A percentile compares a stretch with the other conserved stretches of the same genome.
phyloP scores from a whole-genome alignment of 352 stramenopile species.

The Phytopythium mirpurense region DNA sequence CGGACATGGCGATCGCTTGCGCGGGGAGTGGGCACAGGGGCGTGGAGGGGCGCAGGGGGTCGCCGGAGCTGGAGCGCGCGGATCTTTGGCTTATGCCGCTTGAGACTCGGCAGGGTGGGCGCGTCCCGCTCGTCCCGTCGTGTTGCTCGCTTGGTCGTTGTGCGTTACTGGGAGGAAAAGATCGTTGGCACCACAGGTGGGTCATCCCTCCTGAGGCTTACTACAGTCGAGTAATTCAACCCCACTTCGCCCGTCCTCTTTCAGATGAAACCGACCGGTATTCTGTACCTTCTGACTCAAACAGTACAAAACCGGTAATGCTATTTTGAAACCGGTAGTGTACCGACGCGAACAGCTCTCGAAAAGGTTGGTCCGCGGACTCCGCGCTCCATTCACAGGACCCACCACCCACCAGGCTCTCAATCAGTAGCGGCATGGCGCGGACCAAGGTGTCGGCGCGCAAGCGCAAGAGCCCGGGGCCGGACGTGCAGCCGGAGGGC shows the following conservation, averaged over 20 bases:
- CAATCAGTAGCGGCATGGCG: slow-evolving; percentile 25
- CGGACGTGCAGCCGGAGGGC: slow-evolving; percentile 27
- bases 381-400: neutral
- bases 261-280: neutral
- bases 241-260: slow-evolving; percentile 12
- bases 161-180: neutral
- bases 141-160: neutral
- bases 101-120: neutral
- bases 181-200: neutral
- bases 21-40: neutral
- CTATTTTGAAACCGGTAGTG: slow-evolving; percentile 4
- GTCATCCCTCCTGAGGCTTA: slow-evolving; percentile 28
- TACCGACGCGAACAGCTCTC: neutral
- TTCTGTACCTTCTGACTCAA: neutral
- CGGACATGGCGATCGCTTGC: slow-evolving; percentile 22
- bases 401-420: neutral
- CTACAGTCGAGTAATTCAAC: too few relatives aligned
- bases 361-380: slow-evolving; percentile 2
- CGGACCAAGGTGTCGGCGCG: slow-evolving; percentile 31
- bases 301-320: neutral
- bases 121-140: slow-evolving; percentile 1
- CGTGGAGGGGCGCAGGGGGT: neutral
- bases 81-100: slow-evolving; percentile 6
- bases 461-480: slow-evolving; percentile 21
- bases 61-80: too few relatives aligned